Conservation (phyloP, 2,329 filamentous ascomycete genomes). For the Stagonosporopsis tanaceti region DNA sequence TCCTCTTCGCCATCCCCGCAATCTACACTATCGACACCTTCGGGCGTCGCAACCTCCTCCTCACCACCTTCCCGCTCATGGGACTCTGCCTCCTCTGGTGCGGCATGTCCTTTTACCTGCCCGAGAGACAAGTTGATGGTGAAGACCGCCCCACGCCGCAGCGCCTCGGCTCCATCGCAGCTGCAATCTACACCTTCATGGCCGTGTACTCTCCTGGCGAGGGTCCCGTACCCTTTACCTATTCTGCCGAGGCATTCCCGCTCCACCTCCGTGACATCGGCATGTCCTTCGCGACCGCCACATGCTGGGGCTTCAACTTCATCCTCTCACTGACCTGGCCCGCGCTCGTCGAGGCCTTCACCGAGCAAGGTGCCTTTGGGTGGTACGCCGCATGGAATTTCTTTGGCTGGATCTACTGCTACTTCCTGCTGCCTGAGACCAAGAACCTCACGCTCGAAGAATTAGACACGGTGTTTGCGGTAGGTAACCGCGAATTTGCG, state of each 20-base stretch:
- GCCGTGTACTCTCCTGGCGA: slow-evolving; percentile 51
- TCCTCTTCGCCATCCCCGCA: slow-evolving; percentile 56
- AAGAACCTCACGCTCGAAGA: slow-evolving; percentile 43
- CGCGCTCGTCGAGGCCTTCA: slow-evolving; percentile 57
- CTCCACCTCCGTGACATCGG: slow-evolving; percentile 55
- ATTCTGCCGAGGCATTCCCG: slow-evolving; percentile 55
- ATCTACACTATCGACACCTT: slow-evolving; percentile 57
- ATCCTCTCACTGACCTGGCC: slow-evolving; percentile 63
- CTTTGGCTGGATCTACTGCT: slow-evolving; percentile 57
- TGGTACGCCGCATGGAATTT: slow-evolving; percentile 66
- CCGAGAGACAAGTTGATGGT: slow-evolving; percentile 15
- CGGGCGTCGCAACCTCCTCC: slow-evolving; percentile 54
- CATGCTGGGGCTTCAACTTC: slow-evolving; percentile 67
- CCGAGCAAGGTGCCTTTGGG: slow-evolving; percentile 60
- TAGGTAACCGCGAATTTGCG: slow-evolving; percentile 35
- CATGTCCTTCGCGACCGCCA: slow-evolving; percentile 58
- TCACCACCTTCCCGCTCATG: slow-evolving; percentile 59
- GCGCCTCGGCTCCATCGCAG: slow-evolving; percentile 47
- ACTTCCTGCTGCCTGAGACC: slow-evolving; percentile 43
- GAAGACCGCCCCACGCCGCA: slow-evolving; percentile 22
- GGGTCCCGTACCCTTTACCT: slow-evolving; percentile 47
- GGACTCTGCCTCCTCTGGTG: slow-evolving; percentile 48
- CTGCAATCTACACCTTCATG: slow-evolving; percentile 60
- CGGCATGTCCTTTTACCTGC: slow-evolving; percentile 41
- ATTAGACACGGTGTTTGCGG: slow-evolving; percentile 43